A percentile compares a stretch with the other conserved stretches of the same genome.
Evolutionary conservation across 495 filamentous ascomycete species (phyloP).

Genomic region (Cenococcum geophilum): DNA sequence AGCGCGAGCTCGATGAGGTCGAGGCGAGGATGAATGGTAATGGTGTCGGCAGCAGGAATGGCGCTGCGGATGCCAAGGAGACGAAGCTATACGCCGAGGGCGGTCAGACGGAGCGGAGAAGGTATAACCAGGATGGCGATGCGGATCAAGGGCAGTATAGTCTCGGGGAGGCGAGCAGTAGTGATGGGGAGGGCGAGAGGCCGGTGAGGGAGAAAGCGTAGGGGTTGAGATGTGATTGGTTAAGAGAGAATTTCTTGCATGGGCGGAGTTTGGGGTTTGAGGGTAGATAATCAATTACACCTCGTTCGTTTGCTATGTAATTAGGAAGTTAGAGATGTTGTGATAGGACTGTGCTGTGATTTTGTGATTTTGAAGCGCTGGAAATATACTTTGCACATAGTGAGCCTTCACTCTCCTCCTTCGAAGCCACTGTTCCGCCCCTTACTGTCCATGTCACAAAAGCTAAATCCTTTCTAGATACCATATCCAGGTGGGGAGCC

Average conservation of each 20-base stretch:
- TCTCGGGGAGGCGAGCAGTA: conserved; percentile 52
- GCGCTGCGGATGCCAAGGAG: conserved; percentile 36
- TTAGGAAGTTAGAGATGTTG: too few species aligned
- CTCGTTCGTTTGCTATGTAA: too few species aligned
- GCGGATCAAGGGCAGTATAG: conserved; percentile 43
- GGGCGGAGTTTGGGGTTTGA: too few species aligned
- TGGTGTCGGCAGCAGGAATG: conserved; percentile 31
- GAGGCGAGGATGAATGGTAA: conserved; percentile 15
- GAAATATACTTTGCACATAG: too few species aligned
- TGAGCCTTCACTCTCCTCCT: too few species aligned
- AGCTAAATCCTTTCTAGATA: too few species aligned
- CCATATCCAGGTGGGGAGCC: too few species aligned
- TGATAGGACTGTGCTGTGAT: too few species aligned
- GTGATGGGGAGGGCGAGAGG: conserved; percentile 35
- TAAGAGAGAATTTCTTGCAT: not conserved
- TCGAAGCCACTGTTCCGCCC: too few species aligned
- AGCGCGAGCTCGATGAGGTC: conserved; percentile 71
- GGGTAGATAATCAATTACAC: too few species aligned
- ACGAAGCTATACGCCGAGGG: not conserved
- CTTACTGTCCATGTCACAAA: too few species aligned
- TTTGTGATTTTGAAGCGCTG: too few species aligned
- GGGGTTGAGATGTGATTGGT: not conserved
- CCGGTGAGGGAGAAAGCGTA: conserved; percentile 1
- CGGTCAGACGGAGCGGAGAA: not conserved
- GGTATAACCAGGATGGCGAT: conserved; percentile 5